Evolutionary conservation across 2,329 filamentous ascomycete genomes (phyloP), one percentile per base, ranked within the genome.

Genomic region (Rutstroemia sp.): DNA sequence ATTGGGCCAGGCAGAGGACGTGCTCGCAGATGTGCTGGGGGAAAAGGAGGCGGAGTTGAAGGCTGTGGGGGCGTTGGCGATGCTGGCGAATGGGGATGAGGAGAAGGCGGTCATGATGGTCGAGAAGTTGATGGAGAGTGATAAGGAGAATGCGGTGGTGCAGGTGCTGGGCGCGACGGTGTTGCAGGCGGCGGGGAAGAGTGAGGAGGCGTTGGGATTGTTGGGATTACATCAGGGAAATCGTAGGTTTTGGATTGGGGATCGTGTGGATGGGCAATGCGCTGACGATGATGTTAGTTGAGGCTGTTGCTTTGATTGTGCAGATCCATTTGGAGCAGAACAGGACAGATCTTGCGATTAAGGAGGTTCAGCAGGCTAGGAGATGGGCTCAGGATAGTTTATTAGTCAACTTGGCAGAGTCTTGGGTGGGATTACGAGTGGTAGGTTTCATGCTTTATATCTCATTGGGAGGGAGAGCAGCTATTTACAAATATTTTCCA

Each of bases 311-410:
- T 46, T 76, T 97, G 60, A 92, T 94, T 62, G 85, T 92, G 30
- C 92, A 99, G 72, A 95, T 97, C 65, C 87, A 96, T 69, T 84
- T 97, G 9, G 81, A 89, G 65, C 90, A 96, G 70, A 96, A 96
- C 77, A 83, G 92, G 64, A 87, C 87, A 66, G 92, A 97, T 71
- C 82, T 96, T 49, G 94, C 94, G 1, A 67, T 91, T 12, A 96
- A 96, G 73, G 92, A 96, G 74, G 91, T 95, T 39, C 77, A 85
- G 52, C 83, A 87, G 38, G 94, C 94, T 38, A 84, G 92, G 71
- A 83, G 90, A 73, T 97, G 92, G 89, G 94, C 92, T 7, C 92
- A 99, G 73, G 94, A 97, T 71, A 95, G 87, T 64, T 76, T 97
- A 41, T 77, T 97, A 50, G 90, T 97, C 62, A 97, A 99, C 73